Conservation (phyloP, 2,329 filamentous ascomycete genomes). For the Fusarium tuaranense region DNA sequence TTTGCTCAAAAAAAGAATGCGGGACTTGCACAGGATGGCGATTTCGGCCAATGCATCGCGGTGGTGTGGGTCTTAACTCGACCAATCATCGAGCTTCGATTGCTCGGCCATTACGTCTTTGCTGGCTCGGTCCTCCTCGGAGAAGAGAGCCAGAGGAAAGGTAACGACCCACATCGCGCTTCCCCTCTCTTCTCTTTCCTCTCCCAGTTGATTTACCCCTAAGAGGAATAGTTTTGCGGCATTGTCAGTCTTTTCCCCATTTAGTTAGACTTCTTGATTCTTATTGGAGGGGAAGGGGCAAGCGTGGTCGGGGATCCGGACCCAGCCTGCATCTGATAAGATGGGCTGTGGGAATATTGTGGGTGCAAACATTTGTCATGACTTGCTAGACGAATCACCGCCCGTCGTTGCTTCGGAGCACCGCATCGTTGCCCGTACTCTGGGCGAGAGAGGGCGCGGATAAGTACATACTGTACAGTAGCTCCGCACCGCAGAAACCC, state of each 20-base stretch:
- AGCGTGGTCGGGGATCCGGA: slow-evolving; percentile 14
- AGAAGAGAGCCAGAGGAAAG: slow-evolving; percentile 37
- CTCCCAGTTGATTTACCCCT: neutral
- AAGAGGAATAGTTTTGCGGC: neutral
- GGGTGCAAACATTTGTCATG: slow-evolving; percentile 29
- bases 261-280: neutral
- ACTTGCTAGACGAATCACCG: slow-evolving; percentile 26
- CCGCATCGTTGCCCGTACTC: slow-evolving; percentile 13
- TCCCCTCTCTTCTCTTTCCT: slow-evolving; percentile 1
- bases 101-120: slow-evolving; percentile 49
- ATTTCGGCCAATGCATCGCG: slow-evolving; percentile 45
- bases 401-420: neutral
- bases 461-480: neutral
- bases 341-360: slow-evolving; percentile 20
- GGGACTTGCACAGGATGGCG: slow-evolving; percentile 47
- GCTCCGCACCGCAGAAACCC: neutral
- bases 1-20: slow-evolving; percentile 46
- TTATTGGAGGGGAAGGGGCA: slow-evolving; percentile 5
- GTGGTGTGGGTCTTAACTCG: slow-evolving; percentile 19
- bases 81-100: slow-evolving; percentile 43
- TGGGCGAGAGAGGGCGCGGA: neutral
- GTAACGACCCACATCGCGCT: slow-evolving; percentile 13
- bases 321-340: slow-evolving; percentile 40
- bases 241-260: neutral
- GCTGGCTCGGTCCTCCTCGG: slow-evolving; percentile 46